A percentile compares a stretch with the other conserved stretches of the same genome.
phyloP scores from a whole-genome alignment of 2,329 filamentous ascomycete species.

The Colletotrichum orchidophilum region DNA sequence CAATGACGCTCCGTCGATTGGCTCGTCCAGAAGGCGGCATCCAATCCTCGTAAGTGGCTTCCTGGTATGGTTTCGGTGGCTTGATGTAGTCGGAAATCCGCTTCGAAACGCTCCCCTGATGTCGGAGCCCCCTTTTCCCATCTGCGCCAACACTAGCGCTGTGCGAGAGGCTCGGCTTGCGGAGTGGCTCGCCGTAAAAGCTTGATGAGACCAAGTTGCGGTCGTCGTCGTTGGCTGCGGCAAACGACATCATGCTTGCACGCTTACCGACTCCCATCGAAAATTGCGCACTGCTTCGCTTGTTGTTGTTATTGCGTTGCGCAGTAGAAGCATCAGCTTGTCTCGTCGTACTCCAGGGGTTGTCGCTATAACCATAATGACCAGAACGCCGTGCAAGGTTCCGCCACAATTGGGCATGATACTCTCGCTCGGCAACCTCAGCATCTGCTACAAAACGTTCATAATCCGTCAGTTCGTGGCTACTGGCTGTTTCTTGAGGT shows the following conservation, averaged over 20 bases:
- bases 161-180: background rate
- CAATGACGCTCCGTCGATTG: conserved; percentile 22
- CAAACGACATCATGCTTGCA: conserved; percentile 22
- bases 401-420: conserved; percentile 36
- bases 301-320: background rate
- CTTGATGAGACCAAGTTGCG: conserved; percentile 3
- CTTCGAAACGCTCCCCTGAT: conserved; percentile 50
- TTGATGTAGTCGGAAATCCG: conserved; percentile 57
- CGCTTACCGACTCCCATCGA: conserved; percentile 8
- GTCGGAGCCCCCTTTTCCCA: conserved; percentile 32
- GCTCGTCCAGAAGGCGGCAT: background rate
- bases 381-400: conserved; percentile 35
- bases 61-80: conserved; percentile 30
- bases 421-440: conserved; percentile 38
- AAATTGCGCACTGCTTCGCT: conserved; percentile 28
- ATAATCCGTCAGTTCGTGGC: conserved; percentile 36
- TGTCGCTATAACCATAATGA: conserved; percentile 22
- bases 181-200: conserved; percentile 5
- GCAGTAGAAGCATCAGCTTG: conserved; percentile 1
- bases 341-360: conserved; percentile 7
- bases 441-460: conserved; percentile 42
- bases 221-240: conserved; percentile 13
- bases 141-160: background rate
- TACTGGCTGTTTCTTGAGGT: background rate
- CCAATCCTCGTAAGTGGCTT: conserved; percentile 14